phyloP scores from a whole-genome alignment of 441 rosid species.

The Gossypium laxum region DNA sequence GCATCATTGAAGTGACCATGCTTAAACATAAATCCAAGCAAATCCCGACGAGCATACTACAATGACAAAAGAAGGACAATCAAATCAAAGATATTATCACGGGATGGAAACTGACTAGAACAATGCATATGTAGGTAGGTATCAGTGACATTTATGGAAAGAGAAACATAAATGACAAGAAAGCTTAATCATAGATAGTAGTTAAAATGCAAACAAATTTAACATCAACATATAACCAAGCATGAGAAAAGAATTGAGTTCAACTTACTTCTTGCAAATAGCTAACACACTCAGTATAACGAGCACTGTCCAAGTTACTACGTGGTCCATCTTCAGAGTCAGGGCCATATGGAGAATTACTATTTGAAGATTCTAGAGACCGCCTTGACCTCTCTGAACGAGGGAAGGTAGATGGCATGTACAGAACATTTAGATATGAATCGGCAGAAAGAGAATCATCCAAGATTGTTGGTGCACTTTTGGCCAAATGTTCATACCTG shows the following conservation, averaged over 20 bases:
- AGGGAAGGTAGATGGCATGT: conserved; percentile 97
- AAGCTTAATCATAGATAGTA: background rate
- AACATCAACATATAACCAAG: background rate
- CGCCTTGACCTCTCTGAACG: conserved; percentile 87
- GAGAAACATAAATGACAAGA: background rate
- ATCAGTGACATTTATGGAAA: background rate
- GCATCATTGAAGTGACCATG: conserved; percentile 85
- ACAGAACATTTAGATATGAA: conserved; percentile 85
- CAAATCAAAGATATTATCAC: conserved; percentile 6
- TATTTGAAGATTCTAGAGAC: conserved; percentile 48
- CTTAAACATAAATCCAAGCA: conserved; percentile 80
- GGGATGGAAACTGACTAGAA: background rate
- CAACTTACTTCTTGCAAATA: conserved; percentile 83
- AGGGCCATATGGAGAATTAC: conserved; percentile 38
- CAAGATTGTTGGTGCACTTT: conserved; percentile 95
- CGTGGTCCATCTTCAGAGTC: conserved; percentile 77
- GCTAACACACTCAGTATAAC: conserved; percentile 67
- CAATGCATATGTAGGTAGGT: background rate
- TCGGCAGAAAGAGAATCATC: conserved; percentile 97
- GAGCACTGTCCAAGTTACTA: conserved; percentile 74
- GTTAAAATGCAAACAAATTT: background rate
- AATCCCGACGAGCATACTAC: conserved; percentile 89
- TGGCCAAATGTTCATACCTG: conserved; percentile 98
- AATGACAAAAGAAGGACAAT: conserved; percentile 16
- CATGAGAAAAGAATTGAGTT: conserved; percentile 11